These are phyloP conservation scores for Heliamphora pulchella DNA, from an alignment of 179 eudicot species.

Conservation along the genomic window DNA sequence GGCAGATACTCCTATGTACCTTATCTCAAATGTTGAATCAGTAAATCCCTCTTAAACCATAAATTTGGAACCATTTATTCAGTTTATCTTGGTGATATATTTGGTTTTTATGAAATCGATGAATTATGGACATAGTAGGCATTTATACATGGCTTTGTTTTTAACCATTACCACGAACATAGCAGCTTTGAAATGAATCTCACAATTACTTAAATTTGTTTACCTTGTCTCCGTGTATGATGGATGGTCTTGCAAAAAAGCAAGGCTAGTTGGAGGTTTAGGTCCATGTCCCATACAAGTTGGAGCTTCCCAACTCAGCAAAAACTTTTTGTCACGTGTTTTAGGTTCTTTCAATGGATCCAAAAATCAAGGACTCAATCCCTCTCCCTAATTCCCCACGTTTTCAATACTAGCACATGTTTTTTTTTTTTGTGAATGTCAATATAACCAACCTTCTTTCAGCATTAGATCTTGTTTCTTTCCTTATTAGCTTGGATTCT, in stretches of 20 bases:
- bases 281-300: conserved; percentile 28
- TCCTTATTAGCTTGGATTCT: conserved; percentile 7
- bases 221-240: conserved; percentile 19
- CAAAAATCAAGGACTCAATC: conserved; percentile 22
- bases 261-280: conserved; percentile 15
- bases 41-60: neutral
- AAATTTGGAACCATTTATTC: neutral
- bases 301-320: conserved; percentile 14
- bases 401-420: conserved; percentile 14
- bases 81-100: neutral
- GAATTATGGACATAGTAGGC: neutral
- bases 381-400: conserved; percentile 15
- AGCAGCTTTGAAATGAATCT: neutral
- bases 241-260: conserved; percentile 18
- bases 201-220: conserved; percentile 17
- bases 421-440: conserved; percentile 13
- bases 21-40: neutral
- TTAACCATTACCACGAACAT: neutral
- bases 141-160: neutral
- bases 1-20: neutral
- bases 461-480: conserved; percentile 17
- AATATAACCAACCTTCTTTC: conserved; percentile 19
- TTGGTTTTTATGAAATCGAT: neutral
- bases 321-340: conserved; percentile 30
- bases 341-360: conserved; percentile 21